phyloP scores from a whole-genome alignment of 2,329 filamentous ascomycete genomes.

The Paradendryphiella salina region DNA sequence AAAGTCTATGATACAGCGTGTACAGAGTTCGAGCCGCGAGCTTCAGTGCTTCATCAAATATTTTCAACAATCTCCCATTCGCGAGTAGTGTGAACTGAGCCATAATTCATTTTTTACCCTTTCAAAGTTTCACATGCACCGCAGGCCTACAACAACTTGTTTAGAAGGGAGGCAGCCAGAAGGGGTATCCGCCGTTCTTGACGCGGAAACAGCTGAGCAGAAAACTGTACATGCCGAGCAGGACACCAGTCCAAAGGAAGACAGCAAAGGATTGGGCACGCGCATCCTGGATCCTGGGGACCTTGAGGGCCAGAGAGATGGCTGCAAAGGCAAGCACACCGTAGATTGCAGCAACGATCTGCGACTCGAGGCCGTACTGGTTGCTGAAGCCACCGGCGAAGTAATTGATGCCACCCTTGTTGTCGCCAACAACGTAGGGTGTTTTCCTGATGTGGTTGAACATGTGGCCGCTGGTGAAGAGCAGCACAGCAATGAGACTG shows the following conservation, averaged over 20 bases:
- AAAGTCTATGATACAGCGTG: background rate
- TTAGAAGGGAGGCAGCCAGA: conserved; percentile 87
- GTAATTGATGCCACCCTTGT: conserved; percentile 82
- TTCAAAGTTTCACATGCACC: background rate
- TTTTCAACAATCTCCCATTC: background rate
- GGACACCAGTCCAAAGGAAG: conserved; percentile 73
- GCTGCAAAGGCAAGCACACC: conserved; percentile 84
- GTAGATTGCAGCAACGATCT: conserved; percentile 87
- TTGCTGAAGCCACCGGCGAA: conserved; percentile 91
- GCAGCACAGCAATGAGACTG: conserved; percentile 82
- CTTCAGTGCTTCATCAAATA: background rate
- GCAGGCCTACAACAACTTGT: background rate
- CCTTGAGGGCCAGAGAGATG: conserved; percentile 89
- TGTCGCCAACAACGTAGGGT: conserved; percentile 85
- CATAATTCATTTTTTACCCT: background rate
- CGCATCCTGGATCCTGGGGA: conserved; percentile 80
- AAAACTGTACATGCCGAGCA: conserved; percentile 89
- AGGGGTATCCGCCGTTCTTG: conserved; percentile 95
- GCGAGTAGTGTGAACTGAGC: background rate
- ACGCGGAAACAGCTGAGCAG: conserved; percentile 88
- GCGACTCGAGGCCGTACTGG: conserved; percentile 91
- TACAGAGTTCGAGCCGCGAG: background rate
- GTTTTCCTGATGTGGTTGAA: conserved; percentile 98
- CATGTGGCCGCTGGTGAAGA: conserved; percentile 98
- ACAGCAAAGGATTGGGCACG: conserved; percentile 80